Evolutionary conservation across 2,329 filamentous ascomycete genomes (phyloP), one percentile per base, ranked within the genome.

Genomic region (Aplosporella prunicola): DNA sequence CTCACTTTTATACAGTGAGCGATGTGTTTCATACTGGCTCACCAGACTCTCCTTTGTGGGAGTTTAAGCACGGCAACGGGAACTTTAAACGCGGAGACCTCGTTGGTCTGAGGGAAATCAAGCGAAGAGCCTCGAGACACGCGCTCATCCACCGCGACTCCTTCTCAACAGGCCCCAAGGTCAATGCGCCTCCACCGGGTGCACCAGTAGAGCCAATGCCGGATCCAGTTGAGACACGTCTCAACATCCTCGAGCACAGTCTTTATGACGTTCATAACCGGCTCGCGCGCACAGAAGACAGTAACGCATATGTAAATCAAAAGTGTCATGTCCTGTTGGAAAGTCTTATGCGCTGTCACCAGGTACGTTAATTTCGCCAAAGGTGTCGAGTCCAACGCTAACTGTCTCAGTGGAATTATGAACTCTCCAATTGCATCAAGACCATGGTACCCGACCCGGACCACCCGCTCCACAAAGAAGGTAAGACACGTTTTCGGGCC

Each of bases 21-120:
- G 91, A 98, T 58, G 91, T 96, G 15, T 98, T 96, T 56, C 89
- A 96, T 59, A 94, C 87, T 4, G 87, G 86, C 9, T 88, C 83
- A 28, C 87, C 89, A 9, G 91, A 96, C 53, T 87, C 87, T 14
- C 87, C 89, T 1, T 68, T 98, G 20, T 98, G 91, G 91, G 91
- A 98, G 57, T 98, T 98, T 62, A 96, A 95, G 61, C 91, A 98
- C 55, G 91, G 91, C 36, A 93, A 89, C 52, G 89, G 89, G 36
- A 96, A 83, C 58, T 98, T 98, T 67, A 96, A 93, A 62, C 79
- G 88, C 46, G 91, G 91, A 24, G 89, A 98, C 58, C 68, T 98
- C 16, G 79, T 89, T 34, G 87, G 89, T 6, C 65, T 98, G 43
- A 76, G 91, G 28, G 91, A 98, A 56, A 98, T 98, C 62, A 95